Evolutionary conservation across 345 rosid species (phyloP), one percentile per base, ranked within the genome.

Genomic region (Leavenworthia alabamica): DNA sequence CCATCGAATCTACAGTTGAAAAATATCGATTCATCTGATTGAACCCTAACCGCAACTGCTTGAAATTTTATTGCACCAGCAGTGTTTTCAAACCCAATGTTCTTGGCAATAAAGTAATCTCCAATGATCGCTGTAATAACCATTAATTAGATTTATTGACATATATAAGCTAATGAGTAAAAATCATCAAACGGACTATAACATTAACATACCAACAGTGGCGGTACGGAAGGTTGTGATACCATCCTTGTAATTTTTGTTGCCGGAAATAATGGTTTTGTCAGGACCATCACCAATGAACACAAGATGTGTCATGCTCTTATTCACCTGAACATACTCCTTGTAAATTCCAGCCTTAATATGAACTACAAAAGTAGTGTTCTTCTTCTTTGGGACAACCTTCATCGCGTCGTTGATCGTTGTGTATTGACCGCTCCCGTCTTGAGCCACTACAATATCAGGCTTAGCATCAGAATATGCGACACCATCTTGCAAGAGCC

Each of bases 1-100:
- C 96, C 97, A 22, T 93, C 97, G 49, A 93, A 79, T 29, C 83
- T 54, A 77, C 96, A 86, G 53, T 89, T 86, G 82, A 70, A 82
- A 69, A 89, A 83, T 50, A 89, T 56, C 0, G 91, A 27, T 17
- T 39, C 75, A 52, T 93, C 99, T 4, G 85, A 76, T 0, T 77
- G 75, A 33, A 83, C 88, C 29, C 89, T 73, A 27, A 93, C 8
- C 1, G 99, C 96, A 35, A 87, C 99, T 0, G 99, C 99, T 57
- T 86, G 97, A 69, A 80, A 87, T 23, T 78, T 81, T 3, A 41
- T 32, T 4, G 99, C 68, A 4, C 99, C 99, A 0, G 99, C 97
- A 0, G 73, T 57, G 84, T 93, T 93, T 72, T 79, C 97, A 32
- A 93, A 78, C 2, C 89, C 91, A 1, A 93, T 85, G 78, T 85